A percentile compares a stretch with the other conserved stretches of the same genome.
Evolutionary conservation across 768 basidiomycete species (phyloP).

Genomic region (Boletus sp.): DNA sequence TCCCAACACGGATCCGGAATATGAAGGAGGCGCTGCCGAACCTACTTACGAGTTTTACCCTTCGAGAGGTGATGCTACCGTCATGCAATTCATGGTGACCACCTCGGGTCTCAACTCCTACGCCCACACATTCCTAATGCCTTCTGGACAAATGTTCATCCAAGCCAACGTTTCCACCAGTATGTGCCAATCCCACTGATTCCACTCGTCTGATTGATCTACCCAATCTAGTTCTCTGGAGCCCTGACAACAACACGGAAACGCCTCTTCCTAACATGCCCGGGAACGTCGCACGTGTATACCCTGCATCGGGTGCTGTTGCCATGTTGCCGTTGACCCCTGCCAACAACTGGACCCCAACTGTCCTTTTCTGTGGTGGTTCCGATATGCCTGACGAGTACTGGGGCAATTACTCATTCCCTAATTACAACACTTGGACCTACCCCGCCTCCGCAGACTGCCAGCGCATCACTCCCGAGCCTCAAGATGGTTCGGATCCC

Average conservation of each 20-base stretch:
- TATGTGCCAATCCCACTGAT: slow-evolving; percentile 5
- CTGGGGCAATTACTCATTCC: slow-evolving; percentile 78
- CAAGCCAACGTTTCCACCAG: slow-evolving; percentile 63
- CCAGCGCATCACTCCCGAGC: slow-evolving; percentile 86
- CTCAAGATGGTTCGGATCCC: slow-evolving; percentile 58
- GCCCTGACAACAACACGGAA: slow-evolving; percentile 55
- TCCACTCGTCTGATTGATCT: neutral
- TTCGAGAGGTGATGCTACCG: slow-evolving; percentile 45
- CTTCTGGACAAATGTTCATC: slow-evolving; percentile 74
- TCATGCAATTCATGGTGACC: slow-evolving; percentile 63
- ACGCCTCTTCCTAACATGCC: slow-evolving; percentile 71
- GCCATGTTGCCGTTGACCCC: slow-evolving; percentile 91
- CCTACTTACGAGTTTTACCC: slow-evolving; percentile 86
- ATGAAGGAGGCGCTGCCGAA: slow-evolving; percentile 69
- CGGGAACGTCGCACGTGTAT: slow-evolving; percentile 67
- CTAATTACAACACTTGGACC: slow-evolving; percentile 70
- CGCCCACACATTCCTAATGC: slow-evolving; percentile 68
- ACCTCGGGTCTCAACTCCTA: slow-evolving; percentile 80
- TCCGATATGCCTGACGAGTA: slow-evolving; percentile 67
- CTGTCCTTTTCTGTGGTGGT: slow-evolving; percentile 90
- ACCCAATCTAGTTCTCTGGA: slow-evolving; percentile 41
- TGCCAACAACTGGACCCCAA: slow-evolving; percentile 81
- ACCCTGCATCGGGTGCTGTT: slow-evolving; percentile 87
- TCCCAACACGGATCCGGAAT: slow-evolving; percentile 61
- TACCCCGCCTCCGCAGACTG: slow-evolving; percentile 71